Evolutionary conservation across 495 filamentous ascomycete species (phyloP).

Genomic region (Neurospora sp.): DNA sequence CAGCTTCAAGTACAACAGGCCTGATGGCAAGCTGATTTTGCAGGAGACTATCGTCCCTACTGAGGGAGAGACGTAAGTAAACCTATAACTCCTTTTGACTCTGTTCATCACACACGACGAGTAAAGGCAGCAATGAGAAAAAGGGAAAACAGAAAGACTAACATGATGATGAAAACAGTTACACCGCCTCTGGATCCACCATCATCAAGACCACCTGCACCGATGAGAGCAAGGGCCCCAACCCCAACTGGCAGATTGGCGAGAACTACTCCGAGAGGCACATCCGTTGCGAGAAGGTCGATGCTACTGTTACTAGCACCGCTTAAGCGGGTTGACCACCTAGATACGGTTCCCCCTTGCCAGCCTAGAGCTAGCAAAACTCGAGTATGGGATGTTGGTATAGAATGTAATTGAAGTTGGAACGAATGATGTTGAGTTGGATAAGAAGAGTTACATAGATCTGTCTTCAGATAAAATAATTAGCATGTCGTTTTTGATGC

Average conservation of each 20-base stretch:
- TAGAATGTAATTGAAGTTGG: too few relatives aligned
- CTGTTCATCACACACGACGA: too few relatives aligned
- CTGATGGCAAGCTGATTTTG: slow-evolving; percentile 19
- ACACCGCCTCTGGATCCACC: slow-evolving; percentile 23
- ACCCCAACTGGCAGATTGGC: slow-evolving; percentile 30
- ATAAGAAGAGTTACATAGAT: too few relatives aligned
- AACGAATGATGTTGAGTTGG: too few relatives aligned
- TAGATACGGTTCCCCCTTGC: too few relatives aligned
- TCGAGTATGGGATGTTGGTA: too few relatives aligned
- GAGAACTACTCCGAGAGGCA: slow-evolving; percentile 26
- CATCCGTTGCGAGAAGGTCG: slow-evolving; percentile 23
- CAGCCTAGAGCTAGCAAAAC: not conserved
- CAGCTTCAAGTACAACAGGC: slow-evolving; percentile 27
- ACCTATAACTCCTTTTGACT: too few relatives aligned
- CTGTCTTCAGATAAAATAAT: too few relatives aligned
- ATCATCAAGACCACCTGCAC: slow-evolving; percentile 26
- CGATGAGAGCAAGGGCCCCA: slow-evolving; percentile 21
- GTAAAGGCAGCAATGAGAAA: too few relatives aligned
- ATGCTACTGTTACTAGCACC: slow-evolving; percentile 18
- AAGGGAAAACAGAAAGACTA: not conserved
- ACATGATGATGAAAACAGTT: slow-evolving; percentile 13
- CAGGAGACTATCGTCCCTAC: slow-evolving; percentile 25
- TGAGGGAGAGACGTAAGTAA: slow-evolving; percentile 24
- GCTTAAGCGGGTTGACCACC: slow-evolving; percentile 18
- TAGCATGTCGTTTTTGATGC: too few relatives aligned